phyloP scores from a whole-genome alignment of 1,284 basidiomycete species.

The Pseudozyma sp. region DNA sequence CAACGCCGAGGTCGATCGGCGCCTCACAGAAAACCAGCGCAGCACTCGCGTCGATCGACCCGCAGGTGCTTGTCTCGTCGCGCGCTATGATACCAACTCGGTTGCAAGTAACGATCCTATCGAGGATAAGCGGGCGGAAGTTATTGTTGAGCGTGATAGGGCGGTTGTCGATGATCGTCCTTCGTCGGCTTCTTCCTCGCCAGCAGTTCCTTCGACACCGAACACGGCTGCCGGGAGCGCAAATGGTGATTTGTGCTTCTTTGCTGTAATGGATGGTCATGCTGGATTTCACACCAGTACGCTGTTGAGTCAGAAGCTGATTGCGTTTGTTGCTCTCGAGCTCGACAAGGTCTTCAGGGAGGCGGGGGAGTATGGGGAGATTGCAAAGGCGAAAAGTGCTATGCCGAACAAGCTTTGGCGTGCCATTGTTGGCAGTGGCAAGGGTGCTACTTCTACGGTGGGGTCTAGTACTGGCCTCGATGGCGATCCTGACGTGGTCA shows the following conservation, averaged over 20 bases:
- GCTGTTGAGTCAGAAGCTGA: slow-evolving; percentile 84
- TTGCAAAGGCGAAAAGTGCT: slow-evolving; percentile 63
- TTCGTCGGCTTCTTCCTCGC: slow-evolving; percentile 20
- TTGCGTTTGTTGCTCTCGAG: slow-evolving; percentile 86
- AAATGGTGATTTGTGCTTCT: slow-evolving; percentile 73
- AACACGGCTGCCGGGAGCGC: slow-evolving; percentile 32
- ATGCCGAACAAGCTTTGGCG: slow-evolving; percentile 61
- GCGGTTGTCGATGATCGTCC: slow-evolving; percentile 39
- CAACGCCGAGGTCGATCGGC: slow-evolving; percentile 60
- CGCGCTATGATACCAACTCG: slow-evolving; percentile 66
- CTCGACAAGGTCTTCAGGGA: slow-evolving; percentile 73
- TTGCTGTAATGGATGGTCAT: slow-evolving; percentile 93
- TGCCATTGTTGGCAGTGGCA: slow-evolving; percentile 58
- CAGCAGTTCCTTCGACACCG: slow-evolving; percentile 14
- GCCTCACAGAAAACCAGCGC: slow-evolving; percentile 60
- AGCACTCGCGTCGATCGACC: slow-evolving; percentile 62
- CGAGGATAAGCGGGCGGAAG: slow-evolving; percentile 66
- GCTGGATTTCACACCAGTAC: slow-evolving; percentile 84
- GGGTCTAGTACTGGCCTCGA: slow-evolving; percentile 69
- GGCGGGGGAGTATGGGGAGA: slow-evolving; percentile 64
- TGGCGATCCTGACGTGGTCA: slow-evolving; percentile 76
- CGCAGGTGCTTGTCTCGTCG: slow-evolving; percentile 60
- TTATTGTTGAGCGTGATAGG: slow-evolving; percentile 66
- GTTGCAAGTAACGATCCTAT: slow-evolving; percentile 66
- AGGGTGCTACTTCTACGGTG: slow-evolving; percentile 16